A percentile compares a stretch with the other conserved stretches of the same genome.
phyloP scores from a whole-genome alignment of 345 rosid species.

The Populus davidiana region DNA sequence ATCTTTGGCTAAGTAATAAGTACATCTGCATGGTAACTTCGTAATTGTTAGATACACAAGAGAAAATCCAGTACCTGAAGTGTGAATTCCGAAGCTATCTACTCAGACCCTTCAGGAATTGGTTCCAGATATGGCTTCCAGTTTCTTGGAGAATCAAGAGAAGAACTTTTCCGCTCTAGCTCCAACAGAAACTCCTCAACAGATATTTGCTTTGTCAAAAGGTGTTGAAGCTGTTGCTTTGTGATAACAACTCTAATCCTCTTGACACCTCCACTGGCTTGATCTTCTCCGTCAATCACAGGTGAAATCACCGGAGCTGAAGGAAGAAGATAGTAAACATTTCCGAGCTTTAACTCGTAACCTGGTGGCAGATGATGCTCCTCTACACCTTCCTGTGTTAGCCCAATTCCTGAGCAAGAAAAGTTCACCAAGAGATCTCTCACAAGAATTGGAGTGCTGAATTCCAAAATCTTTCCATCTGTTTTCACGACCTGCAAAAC shows the following conservation, averaged over 20 bases:
- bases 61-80: background rate
- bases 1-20: background rate
- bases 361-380: conserved; percentile 22
- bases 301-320: background rate
- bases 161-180: conserved; percentile 9
- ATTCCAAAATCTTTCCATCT: conserved; percentile 31
- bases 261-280: conserved; percentile 12
- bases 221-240: conserved; percentile 34
- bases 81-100: background rate
- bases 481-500: conserved; percentile 34
- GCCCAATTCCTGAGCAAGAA: conserved; percentile 25
- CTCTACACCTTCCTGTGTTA: conserved; percentile 5
- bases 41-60: background rate
- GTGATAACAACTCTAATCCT: conserved; percentile 44
- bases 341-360: conserved; percentile 25
- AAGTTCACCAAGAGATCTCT: conserved; percentile 21
- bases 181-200: conserved; percentile 18
- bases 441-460: conserved; percentile 26
- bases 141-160: conserved; percentile 19
- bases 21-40: background rate
- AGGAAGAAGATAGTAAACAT: conserved; percentile 31
- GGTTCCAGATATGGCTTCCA: conserved; percentile 53
- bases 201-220: conserved; percentile 28
- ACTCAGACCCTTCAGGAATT: conserved; percentile 42
- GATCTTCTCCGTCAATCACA: background rate